Base-by-base conservation (phyloP, 148 eudicot genomes). In the Rheum nobile region DNA sequence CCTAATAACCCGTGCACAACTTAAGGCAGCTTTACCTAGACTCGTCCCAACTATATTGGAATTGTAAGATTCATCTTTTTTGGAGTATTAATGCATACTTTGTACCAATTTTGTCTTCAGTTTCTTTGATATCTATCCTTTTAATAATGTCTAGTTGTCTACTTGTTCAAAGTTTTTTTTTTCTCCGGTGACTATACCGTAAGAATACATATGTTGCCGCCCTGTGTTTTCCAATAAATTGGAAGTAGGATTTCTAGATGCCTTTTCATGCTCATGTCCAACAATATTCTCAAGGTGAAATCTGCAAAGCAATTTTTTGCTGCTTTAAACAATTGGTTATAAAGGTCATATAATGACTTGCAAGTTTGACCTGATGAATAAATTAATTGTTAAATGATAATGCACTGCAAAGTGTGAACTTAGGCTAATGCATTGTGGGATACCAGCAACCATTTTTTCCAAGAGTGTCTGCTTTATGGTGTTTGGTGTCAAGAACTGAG, bases 11-110 rank as follows among this genome's bases (percentile, higher is more conserved):
- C 84, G 96, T 73, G 77, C 85, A 75, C 93, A 91, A 61, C 82
- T 91, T 75, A 95, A 95, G 82, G 78, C 83, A 37, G 91, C 98
- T 73, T 87, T 95, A 74, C 93, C 98, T 73, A 89, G 97, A 80
- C 87, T 95, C n/a, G 82, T 95, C 19, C 91, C 97, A 74, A 91
- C 95, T 74, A 85, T 95, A 75, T 82, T 95, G 82, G 98, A 91
- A 48, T 77, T 95, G 98, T 95, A 87, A 94, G 98, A 77, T 48
- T 26, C 55, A 37, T 19, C 59, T 59, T 75, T 21, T 41, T 70
- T 57, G 67, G 16, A 26, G 67, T 57, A 57, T 28, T 6, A 28
- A 57, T 57, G 34, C 16, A 57, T 26, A 26, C 1, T 57, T 57
- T 57, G 65, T 50, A 50, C 22, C 65, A 57, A 8, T 26, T 24